Evolutionary conservation across 2,329 filamentous ascomycete species (phyloP), one percentile per base, ranked within the genome.

Genomic region (Scorias spongiosa): DNA sequence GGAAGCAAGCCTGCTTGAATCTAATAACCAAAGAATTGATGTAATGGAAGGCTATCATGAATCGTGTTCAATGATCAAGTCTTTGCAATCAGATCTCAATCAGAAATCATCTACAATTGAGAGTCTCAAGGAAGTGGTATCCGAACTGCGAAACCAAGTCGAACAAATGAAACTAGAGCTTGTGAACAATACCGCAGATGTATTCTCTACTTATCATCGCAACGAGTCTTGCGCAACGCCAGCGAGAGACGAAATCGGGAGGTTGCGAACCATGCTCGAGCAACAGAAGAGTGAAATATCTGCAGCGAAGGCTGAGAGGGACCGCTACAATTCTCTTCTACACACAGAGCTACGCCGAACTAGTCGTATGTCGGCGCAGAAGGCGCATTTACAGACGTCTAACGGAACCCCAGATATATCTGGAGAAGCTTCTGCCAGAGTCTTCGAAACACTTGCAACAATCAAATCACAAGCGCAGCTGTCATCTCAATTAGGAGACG

Each of bases 21-120:
- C 64, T 15, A 68, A 69, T 46, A 56, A 57, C 12, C 57, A 64
- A 44, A 65, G 63, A 42, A 39, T 65, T 0, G 67, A 69, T 45
- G 60, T 54, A 4, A 48, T 59, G 10, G 54, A 60, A 45, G 54
- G 51, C 11, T 56, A 57, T 32, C 47, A 55, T 42, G 52, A 58
- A 29, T 53, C 62, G 10, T 57, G 64, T 42, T 57, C 63, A 39
- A 54, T 63, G 39, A 44, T 64, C 32, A 36, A 36, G 12, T 12
- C 15, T 9, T 9, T 36, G 15, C 32, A 41, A 32, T 20, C 41
- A 15, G 37, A 17, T 11, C 37, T 41, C n/a, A 9, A 12, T 8
- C 20, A 41, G 14, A 28, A 14, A 15, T 15, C 18, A 10, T 29
- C 17, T n/a, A 14, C 17, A 15, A 17, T 32, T 14, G 26, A 34